A percentile compares a stretch with the other conserved stretches of the same genome.
These are phyloP conservation scores for Pythium dissotocum DNA, from an alignment of 352 stramenopile genomes.

Conservation along the genomic window DNA sequence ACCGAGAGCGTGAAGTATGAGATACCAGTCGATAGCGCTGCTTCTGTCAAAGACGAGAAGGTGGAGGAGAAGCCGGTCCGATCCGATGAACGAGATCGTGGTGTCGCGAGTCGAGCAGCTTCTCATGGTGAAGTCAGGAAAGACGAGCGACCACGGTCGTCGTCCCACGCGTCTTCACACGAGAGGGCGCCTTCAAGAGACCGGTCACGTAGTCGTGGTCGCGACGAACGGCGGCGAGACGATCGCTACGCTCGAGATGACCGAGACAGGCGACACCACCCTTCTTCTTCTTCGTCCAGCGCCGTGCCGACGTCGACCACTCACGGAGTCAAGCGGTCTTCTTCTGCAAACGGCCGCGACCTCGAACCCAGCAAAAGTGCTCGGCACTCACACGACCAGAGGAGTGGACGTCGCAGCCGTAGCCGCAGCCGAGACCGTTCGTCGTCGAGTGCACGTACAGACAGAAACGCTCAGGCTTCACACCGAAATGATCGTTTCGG, in stretches of 20 bases:
- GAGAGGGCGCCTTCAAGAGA: background rate
- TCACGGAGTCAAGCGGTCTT: slow-evolving; percentile 12
- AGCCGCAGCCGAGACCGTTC: slow-evolving; percentile 18
- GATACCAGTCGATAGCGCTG: background rate
- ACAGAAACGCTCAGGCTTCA: background rate
- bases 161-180: background rate
- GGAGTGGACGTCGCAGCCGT: background rate
- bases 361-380: slow-evolving; percentile 5
- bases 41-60: background rate
- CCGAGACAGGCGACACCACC: background rate
- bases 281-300: background rate
- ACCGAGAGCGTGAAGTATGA: background rate
- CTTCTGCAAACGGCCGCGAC: slow-evolving; percentile 4
- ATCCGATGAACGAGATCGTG: background rate
- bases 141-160: background rate
- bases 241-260: background rate
- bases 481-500: background rate
- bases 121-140: background rate
- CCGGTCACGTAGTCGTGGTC: slow-evolving; percentile 14
- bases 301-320: background rate
- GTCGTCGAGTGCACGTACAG: background rate
- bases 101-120: background rate
- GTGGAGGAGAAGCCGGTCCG: background rate
- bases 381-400: slow-evolving; percentile 4
- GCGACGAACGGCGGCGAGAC: background rate